Evolutionary conservation across 2,329 filamentous ascomycete genomes (phyloP).

Genomic region (Clonostachys solani): DNA sequence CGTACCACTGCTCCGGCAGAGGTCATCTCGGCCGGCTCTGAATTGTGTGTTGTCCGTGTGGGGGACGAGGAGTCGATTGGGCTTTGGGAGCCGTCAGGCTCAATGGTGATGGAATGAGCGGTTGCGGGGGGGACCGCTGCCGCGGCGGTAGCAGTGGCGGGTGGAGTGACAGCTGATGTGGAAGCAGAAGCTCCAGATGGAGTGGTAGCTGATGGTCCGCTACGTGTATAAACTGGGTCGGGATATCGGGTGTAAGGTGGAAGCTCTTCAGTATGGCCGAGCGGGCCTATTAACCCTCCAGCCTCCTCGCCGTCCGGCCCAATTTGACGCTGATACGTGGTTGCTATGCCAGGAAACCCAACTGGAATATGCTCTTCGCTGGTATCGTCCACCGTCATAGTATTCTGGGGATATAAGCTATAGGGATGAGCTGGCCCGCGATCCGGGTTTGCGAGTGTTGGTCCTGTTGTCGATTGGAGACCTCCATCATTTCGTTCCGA

Average conservation of each 20-base stretch:
- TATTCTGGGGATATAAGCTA: slow-evolving; percentile 79
- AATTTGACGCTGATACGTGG: slow-evolving; percentile 66
- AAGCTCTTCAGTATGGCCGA: slow-evolving; percentile 86
- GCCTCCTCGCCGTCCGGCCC: slow-evolving; percentile 80
- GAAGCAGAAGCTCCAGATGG: slow-evolving; percentile 5
- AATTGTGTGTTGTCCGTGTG: no score
- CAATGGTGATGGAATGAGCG: background rate
- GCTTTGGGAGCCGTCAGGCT: background rate
- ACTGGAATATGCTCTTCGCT: slow-evolving; percentile 50
- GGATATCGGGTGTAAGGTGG: slow-evolving; percentile 91
- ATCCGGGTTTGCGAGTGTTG: slow-evolving; percentile 3
- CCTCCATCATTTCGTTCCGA: slow-evolving; percentile 2
- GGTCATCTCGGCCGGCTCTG: slow-evolving; percentile 3
- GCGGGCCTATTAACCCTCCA: slow-evolving; percentile 81
- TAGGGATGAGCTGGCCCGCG: slow-evolving; percentile 80
- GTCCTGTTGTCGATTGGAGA: background rate
- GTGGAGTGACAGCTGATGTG: background rate
- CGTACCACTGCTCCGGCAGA: no score
- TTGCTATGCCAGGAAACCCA: slow-evolving; percentile 67
- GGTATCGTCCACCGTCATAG: slow-evolving; percentile 45
- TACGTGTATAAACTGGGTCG: slow-evolving; percentile 63
- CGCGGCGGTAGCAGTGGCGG: slow-evolving; percentile 2
- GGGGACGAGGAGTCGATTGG: background rate
- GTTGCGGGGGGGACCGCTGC: background rate
- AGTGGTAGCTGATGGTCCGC: slow-evolving; percentile 17